Evolutionary conservation across 148 eudicot species (phyloP), one percentile per base, ranked within the genome.

Genomic region (Fagopyrum tataricum): DNA sequence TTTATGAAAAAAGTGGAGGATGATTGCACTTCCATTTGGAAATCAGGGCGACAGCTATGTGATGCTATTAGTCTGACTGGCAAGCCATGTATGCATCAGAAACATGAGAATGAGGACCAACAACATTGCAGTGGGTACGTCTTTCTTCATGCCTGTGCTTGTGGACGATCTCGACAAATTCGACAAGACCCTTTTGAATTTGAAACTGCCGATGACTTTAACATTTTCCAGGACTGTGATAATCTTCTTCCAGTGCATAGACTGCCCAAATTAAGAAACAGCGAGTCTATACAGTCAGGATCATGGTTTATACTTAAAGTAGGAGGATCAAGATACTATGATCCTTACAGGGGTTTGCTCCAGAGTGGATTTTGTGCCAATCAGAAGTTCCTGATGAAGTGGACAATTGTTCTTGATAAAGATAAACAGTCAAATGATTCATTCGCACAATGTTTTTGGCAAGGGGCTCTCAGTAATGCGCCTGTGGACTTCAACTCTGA

Each of bases 131-230:
- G 98, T 75, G 98, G 93, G 71, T 88, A 80, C 83, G 91, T 91
- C 71, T 94, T 86, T 74, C 98, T 94, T 79, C 97, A 94, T 82
- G 97, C 97, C 23, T 94, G 98, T 89, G 90, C 96, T n/a, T 94
- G 98, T 91, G 98, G 98, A 31, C 86, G 97, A 21, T 84, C 91
- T 55, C 82, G 91, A 73, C 81, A 73, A 69, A 53, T 88, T 74
- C 85, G 88, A 58, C 70, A 81, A 37, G 98, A 94, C 78, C 98
- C 98, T 58, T 94, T 89, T 79, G 91, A 91, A 84, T 88, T 89
- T 87, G 93, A 84, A 83, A 75, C 90, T 61, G 98, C 97, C 51
- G 91, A 94, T 66, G 83, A 77, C 14, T 84, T 77, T 58, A 88
- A 80, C 76, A 74, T 61, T 73, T 94, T 83, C 70, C 82, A 83